phyloP scores from a whole-genome alignment of 345 rosid species.

The Syzygium jambos region DNA sequence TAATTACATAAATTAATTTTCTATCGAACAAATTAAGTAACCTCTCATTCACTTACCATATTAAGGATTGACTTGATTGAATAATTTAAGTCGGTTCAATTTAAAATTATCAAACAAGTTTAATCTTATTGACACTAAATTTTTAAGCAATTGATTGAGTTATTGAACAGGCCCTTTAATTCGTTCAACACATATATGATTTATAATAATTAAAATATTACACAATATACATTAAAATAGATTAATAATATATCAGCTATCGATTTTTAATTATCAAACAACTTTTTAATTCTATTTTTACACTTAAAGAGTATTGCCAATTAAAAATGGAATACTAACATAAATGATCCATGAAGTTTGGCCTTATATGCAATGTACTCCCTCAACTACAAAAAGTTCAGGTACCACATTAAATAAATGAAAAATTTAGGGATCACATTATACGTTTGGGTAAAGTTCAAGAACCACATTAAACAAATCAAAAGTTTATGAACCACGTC shows the following conservation, averaged over 20 bases:
- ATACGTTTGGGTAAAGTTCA: no score
- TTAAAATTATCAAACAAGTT: background rate
- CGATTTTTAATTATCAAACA: rapidly evolving
- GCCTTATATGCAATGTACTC: no score
- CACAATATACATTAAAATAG: background rate
- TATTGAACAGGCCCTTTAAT: background rate
- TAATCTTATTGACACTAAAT: rapidly evolving
- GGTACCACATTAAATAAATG: no score
- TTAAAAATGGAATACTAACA: no score
- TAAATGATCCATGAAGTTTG: no score
- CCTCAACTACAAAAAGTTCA: no score
- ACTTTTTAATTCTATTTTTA: background rate
- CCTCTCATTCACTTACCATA: background rate
- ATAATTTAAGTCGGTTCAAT: background rate
- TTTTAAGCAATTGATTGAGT: background rate
- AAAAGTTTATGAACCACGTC: no score
- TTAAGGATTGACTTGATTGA: background rate
- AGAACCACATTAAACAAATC: no score
- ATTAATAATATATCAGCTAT: rapidly evolving
- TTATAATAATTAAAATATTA: background rate
- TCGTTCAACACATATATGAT: background rate
- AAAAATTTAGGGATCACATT: no score
- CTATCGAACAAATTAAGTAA: background rate
- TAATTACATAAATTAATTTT: background rate
- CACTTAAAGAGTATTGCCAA: background rate